Evolutionary conservation across 2,329 filamentous ascomycete species (phyloP), one percentile per base, ranked within the genome.

Genomic region (Phaeosphaeriaceae sp.): DNA sequence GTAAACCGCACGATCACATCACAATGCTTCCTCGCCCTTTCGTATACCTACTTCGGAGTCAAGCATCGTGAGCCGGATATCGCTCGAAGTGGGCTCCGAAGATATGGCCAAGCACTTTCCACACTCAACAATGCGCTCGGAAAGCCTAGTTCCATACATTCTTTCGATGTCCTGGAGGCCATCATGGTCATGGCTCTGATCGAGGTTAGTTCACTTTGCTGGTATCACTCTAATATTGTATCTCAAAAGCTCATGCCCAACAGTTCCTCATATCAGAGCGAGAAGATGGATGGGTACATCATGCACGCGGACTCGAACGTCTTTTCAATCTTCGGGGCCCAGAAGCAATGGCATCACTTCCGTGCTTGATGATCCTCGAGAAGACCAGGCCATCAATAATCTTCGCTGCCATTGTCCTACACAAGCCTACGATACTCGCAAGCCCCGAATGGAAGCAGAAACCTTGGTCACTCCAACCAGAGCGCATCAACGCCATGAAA

Each of bases 201-300:
- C 9, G 42, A 44, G 21, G 42, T 19, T 9, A 19, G 17, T 44
- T 8, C 15, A 28, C 10, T 49, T 22, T 43, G 17, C 21, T 13
- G 6, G 28, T 30, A 11, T 30, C 28, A 30, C 6, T 30, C 28
- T 30, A 11, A 6, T 30, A 30, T 30, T 11, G n/a, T 30, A 30
- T 30, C 6, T 11, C 11, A 11, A 11, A 30, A 22, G 30, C 26
- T 50, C 28, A 42, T 49, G 42, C 26, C 26, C 23, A 23, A 9
- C n/a, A 54, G 52, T 54, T 48, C 10, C 42, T 54, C 23, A 22
- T 54, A 40, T 54, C 52, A 10, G 42, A 54, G 17, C n/a, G 42
- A 9, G 43, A 48, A 46, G 42, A 48, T n/a, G 52, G 52, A 21
- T 54, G 52, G 52, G 35, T 54, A 21, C 44, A 54, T 19, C 52